These are phyloP conservation scores for Trypanosoma mega DNA, from an alignment of 208 protist species.

Conservation along the genomic window DNA sequence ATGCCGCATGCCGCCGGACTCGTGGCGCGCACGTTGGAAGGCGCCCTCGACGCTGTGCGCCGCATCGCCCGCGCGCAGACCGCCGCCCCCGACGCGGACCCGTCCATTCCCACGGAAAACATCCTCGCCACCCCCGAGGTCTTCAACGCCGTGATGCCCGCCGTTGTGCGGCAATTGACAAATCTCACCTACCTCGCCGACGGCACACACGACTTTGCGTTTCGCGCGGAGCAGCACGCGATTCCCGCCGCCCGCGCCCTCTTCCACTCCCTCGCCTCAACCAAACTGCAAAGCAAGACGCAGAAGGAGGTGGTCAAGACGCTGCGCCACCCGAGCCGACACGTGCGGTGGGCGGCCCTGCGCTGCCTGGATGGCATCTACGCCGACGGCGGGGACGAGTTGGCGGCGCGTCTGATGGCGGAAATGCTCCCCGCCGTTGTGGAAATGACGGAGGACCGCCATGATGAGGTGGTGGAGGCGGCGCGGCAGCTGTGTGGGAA, in stretches of 20 bases:
- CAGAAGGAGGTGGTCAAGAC: slow-evolving; percentile 78
- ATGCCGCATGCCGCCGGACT: slow-evolving; percentile 40
- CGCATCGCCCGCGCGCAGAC: slow-evolving; percentile 74
- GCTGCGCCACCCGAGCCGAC: slow-evolving; percentile 70
- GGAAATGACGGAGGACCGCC: slow-evolving; percentile 85
- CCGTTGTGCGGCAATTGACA: slow-evolving; percentile 75
- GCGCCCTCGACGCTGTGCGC: slow-evolving; percentile 64
- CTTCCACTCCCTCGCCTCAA: slow-evolving; percentile 67
- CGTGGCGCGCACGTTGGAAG: slow-evolving; percentile 63
- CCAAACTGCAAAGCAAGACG: slow-evolving; percentile 79
- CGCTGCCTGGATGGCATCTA: slow-evolving; percentile 80
- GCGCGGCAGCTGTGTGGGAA: slow-evolving; percentile 78
- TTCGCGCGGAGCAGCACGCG: slow-evolving; percentile 69
- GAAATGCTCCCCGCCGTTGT: slow-evolving; percentile 89
- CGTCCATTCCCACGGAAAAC: slow-evolving; percentile 72
- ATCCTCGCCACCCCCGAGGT: slow-evolving; percentile 73
- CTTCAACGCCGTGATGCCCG: slow-evolving; percentile 82
- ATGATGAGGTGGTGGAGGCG: slow-evolving; percentile 80
- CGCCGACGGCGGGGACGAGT: slow-evolving; percentile 87
- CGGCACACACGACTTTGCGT: slow-evolving; percentile 55
- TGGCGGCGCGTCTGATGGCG: slow-evolving; percentile 86
- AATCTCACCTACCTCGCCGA: slow-evolving; percentile 74
- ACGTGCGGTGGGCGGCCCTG: slow-evolving; percentile 69
- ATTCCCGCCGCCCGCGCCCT: slow-evolving; percentile 77
- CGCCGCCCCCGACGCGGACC: slow-evolving; percentile 69